Conservation (phyloP, 2,329 filamentous ascomycete species). For the Pseudocercospora vitis region DNA sequence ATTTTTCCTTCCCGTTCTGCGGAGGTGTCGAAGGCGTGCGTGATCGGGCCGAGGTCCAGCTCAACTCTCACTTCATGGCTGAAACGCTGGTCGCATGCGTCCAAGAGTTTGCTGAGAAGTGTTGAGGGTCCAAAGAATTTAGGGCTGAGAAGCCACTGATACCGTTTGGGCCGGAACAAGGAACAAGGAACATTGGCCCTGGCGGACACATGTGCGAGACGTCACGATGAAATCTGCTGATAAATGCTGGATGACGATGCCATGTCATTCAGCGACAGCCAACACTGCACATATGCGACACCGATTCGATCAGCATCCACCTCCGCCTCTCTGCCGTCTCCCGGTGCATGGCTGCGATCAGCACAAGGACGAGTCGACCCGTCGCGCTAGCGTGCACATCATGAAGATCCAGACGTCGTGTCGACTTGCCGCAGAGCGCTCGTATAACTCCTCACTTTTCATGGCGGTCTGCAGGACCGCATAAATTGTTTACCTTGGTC, state of each 20-base stretch:
- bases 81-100: conserved; percentile 2
- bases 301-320: not conserved
- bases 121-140: not conserved
- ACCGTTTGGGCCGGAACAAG: not conserved
- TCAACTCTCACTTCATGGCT: not conserved
- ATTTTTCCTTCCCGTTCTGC: not conserved
- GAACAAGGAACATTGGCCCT: not conserved
- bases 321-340: not conserved
- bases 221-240: not conserved
- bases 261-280: not conserved
- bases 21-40: not conserved
- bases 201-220: not conserved
- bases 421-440: not conserved
- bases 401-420: not conserved
- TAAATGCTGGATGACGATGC: not conserved
- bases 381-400: no score
- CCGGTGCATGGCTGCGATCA: not conserved
- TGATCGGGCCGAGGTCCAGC: not conserved
- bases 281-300: not conserved
- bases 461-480: not conserved
- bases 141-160: conserved; percentile 3
- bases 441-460: not conserved
- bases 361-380: not conserved
- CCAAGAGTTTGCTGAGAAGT: not conserved
- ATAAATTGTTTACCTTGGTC: not conserved